Percentiles rank a stretch among this genome's conserved stretches.
Conservation (phyloP, 306 rosid genomes). For the Vigna trinervia region DNA sequence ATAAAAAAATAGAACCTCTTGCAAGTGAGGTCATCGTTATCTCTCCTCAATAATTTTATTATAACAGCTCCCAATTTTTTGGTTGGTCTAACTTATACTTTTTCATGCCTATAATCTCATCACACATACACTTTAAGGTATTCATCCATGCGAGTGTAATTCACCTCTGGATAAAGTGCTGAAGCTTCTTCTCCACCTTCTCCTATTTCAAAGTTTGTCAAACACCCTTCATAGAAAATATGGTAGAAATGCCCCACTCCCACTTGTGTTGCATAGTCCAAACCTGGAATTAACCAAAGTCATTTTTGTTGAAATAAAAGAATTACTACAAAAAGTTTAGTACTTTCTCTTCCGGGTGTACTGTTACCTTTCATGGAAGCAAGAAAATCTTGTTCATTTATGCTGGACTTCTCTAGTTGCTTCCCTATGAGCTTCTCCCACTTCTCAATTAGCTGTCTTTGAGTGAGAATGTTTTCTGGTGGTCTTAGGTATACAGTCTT, state of each 20-base stretch:
- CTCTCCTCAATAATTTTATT: slow-evolving; percentile 1
- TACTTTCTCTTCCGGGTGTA: not conserved
- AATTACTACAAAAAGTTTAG: not conserved
- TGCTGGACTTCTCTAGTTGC: slow-evolving; percentile 52
- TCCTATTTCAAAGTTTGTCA: slow-evolving; percentile 74
- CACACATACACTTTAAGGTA: slow-evolving; percentile 53
- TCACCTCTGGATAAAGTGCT: slow-evolving; percentile 80
- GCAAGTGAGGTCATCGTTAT: not conserved
- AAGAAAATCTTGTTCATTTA: slow-evolving; percentile 67
- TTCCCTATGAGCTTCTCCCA: slow-evolving; percentile 78
- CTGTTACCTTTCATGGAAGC: slow-evolving; percentile 65
- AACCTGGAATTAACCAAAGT: slow-evolving; percentile 37
- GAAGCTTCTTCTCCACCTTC: slow-evolving; percentile 84
- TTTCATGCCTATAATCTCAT: not conserved
- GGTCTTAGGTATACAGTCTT: slow-evolving; percentile 83
- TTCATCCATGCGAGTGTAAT: slow-evolving; percentile 76
- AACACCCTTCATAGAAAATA: slow-evolving; percentile 76
- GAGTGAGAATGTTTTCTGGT: slow-evolving; percentile 72
- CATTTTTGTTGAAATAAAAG: not conserved
- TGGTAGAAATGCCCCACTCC: slow-evolving; percentile 80
- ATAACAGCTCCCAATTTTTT: not conserved
- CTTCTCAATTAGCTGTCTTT: slow-evolving; percentile 60
- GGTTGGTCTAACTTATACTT: not conserved
- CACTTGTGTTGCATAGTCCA: slow-evolving; percentile 59
- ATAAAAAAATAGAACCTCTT: not conserved